Base-by-base conservation (phyloP, 2,329 filamentous ascomycete genomes). In the Microdochium paspali region DNA sequence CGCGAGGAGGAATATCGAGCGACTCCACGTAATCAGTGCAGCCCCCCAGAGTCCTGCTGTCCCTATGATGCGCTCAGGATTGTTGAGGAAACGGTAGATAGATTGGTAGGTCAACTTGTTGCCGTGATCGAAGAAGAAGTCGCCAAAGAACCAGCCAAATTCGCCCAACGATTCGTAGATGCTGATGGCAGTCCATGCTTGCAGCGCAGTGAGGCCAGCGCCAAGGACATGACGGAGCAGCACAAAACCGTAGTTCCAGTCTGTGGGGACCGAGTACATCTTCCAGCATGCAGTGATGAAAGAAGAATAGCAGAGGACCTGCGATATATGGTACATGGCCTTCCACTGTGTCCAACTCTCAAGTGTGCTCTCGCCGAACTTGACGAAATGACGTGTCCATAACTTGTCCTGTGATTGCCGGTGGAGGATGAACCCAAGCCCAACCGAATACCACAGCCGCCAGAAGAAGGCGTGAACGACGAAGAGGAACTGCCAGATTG, bases 311-410 rank as follows among this genome's bases (percentile, higher is more conserved):
- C 87, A 91, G 79, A 96, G 83, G 48, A 82, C 81, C 78, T 91
- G 90, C 66, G 88, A 94, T 55, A 97, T 74, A 62, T 98, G 89
- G 60, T 96, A 96, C 59, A 95, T 81, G 26, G 86, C 89, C 68
- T 96, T 97, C 93, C 93, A 98, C 64, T 98, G 91, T 48, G 85
- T 83, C 93, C 93, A 98, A 3, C 91, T 91, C 66, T 97, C 93
- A 51, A 85, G 84, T 3, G 84, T 84, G 51, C 79, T 90, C 64
- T 97, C 93, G 51, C 93, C 93, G 59, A 85, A 96, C 65, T 98
- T 98, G 68, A 98, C 79, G 62, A 97, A 98, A 70, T 98, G 93
- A 24, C 93, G 82, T 15, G 91, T 97, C 89, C 93, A 97, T 65
- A 86, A 82, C 70, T 97, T 97, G 66, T 84, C 81, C 59, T 85